Conservation (phyloP, 2,329 filamentous ascomycete species). For the Arthrobotrys sphaeroides region DNA sequence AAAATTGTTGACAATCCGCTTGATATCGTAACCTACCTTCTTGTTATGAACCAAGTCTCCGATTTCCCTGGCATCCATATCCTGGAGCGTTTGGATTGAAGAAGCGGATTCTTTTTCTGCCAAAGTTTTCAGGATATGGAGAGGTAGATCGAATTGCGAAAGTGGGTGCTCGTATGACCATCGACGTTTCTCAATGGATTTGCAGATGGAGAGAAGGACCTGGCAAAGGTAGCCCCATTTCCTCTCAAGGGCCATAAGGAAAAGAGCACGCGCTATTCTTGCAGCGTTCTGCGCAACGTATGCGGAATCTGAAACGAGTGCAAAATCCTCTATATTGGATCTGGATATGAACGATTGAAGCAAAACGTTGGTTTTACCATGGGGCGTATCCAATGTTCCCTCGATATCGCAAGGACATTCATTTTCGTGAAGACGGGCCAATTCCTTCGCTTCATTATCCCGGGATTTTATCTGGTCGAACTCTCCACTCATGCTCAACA, state of each 20-base stretch:
- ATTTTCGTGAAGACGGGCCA: slow-evolving; percentile 77
- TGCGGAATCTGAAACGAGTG: slow-evolving; percentile 86
- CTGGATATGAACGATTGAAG: slow-evolving; percentile 93
- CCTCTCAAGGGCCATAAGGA: slow-evolving; percentile 96
- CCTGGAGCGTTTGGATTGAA: slow-evolving; percentile 83
- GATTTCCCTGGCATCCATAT: slow-evolving; percentile 93
- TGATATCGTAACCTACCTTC: slow-evolving; percentile 82
- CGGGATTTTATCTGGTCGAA: slow-evolving; percentile 96
- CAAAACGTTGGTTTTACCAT: slow-evolving; percentile 94
- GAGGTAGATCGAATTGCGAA: slow-evolving; percentile 90
- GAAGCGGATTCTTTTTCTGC: slow-evolving; percentile 78
- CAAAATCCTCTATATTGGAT: slow-evolving; percentile 89
- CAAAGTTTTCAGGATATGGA: slow-evolving; percentile 81
- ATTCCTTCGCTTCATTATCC: slow-evolving; percentile 87
- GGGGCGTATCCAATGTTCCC: slow-evolving; percentile 73
- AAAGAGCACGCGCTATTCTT: slow-evolving; percentile 90
- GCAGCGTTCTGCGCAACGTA: slow-evolving; percentile 97
- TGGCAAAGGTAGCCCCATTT: slow-evolving; percentile 96
- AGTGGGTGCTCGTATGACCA: slow-evolving; percentile 97
- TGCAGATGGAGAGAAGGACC: slow-evolving; percentile 88
- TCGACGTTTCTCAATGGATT: slow-evolving; percentile 94
- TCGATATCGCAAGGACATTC: slow-evolving; percentile 78
- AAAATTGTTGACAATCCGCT: slow-evolving; percentile 85
- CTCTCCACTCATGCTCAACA: slow-evolving; percentile 97
- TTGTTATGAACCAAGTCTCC: slow-evolving; percentile 90